phyloP scores from a whole-genome alignment of 129 eudicot species.

The Kitagawia praeruptora region DNA sequence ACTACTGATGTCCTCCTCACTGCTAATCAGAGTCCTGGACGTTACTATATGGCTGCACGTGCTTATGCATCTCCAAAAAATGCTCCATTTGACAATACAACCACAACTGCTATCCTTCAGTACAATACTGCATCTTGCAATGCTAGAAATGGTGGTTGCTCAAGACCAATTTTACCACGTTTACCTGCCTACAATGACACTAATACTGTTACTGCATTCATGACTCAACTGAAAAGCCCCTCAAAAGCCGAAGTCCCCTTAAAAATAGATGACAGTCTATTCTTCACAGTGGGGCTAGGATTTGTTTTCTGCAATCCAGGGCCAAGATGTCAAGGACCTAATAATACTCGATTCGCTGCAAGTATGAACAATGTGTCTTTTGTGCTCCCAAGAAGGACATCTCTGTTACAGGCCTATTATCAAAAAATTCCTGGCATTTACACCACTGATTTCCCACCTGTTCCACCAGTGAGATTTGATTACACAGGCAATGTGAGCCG shows the following conservation, averaged over 20 bases:
- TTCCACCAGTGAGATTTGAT: slow-evolving; percentile 51
- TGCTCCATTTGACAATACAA: slow-evolving; percentile 52
- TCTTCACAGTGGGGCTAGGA: slow-evolving; percentile 50
- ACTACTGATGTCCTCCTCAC: slow-evolving; percentile 47
- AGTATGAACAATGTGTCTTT: slow-evolving; percentile 70
- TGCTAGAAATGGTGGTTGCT: slow-evolving; percentile 13
- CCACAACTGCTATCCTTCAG: slow-evolving; percentile 49
- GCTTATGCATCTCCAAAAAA: slow-evolving; percentile 38
- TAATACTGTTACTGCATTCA: slow-evolving; percentile 39
- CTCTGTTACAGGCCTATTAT: slow-evolving; percentile 54
- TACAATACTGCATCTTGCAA: slow-evolving; percentile 23
- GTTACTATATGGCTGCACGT: slow-evolving; percentile 54
- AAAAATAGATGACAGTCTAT: slow-evolving; percentile 36
- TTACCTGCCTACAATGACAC: slow-evolving; percentile 58
- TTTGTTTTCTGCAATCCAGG: slow-evolving; percentile 47
- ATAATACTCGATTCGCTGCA: slow-evolving; percentile 50
- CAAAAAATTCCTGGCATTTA: slow-evolving; percentile 46
- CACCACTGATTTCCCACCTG: slow-evolving; percentile 61
- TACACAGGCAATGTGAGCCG: slow-evolving; percentile 63
- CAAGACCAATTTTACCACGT: slow-evolving; percentile 36
- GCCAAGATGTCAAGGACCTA: slow-evolving; percentile 60
- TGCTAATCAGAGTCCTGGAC: slow-evolving; percentile 40
- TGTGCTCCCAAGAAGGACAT: slow-evolving; percentile 34
- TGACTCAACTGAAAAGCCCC: slow-evolving; percentile 34
- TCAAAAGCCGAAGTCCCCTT: slow-evolving; percentile 33